Conservation (phyloP, 73 alveolate species). For the Paramecium sonneborni region DNA sequence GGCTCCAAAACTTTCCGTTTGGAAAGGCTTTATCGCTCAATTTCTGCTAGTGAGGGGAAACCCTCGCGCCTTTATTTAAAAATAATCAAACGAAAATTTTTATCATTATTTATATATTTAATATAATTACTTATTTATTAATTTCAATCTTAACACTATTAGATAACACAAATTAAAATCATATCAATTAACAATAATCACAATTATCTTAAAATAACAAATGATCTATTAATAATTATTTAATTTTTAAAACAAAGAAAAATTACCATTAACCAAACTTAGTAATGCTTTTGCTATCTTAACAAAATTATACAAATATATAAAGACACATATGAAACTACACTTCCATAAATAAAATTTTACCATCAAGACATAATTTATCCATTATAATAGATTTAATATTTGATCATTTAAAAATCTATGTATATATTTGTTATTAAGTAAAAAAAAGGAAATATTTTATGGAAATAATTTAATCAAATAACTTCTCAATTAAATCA, state of each 20-base stretch:
- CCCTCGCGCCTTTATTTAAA: constrained; percentile 35
- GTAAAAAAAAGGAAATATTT: neutral
- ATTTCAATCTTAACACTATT: too few species aligned
- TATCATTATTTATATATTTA: neutral
- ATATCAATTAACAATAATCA: too few species aligned
- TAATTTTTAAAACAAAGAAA: too few species aligned
- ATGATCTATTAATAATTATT: too few species aligned
- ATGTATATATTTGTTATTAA: neutral
- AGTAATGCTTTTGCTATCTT: too few species aligned
- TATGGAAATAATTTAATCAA: constrained; percentile 32
- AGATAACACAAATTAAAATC: too few species aligned
- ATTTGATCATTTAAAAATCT: constrained; percentile 2
- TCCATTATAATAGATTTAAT: neutral
- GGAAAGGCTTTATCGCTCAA: constrained; percentile 66
- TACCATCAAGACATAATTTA: neutral
- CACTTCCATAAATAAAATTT: neutral
- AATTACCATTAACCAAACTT: too few species aligned
- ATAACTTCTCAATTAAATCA: neutral
- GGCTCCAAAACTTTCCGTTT: constrained; percentile 62
- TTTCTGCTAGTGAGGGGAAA: constrained; percentile 66
- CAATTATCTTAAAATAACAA: too few species aligned
- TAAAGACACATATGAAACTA: too few species aligned
- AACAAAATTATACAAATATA: too few species aligned
- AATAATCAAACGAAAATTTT: constrained; percentile 35
- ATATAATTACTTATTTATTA: too few species aligned